Base-by-base conservation (phyloP, 2,329 filamentous ascomycete genomes). In the Phyllosticta capitalensis region DNA sequence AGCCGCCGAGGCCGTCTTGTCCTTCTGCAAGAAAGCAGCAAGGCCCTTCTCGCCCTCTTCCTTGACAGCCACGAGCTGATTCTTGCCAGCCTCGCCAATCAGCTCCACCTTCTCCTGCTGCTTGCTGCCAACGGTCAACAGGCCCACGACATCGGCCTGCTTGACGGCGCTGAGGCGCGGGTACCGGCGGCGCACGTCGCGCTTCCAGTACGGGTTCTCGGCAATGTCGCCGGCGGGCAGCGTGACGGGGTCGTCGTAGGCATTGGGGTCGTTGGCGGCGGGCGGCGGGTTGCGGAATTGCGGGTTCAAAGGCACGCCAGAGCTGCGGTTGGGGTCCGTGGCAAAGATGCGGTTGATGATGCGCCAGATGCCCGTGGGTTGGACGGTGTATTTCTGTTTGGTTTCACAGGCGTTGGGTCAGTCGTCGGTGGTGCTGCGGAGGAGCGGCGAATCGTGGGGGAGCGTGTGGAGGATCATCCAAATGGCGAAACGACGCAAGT, bases 181-280 rank as follows among this genome's bases (percentile, higher is more conserved):
- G 78, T 97, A 97, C 68, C 81, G 81, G 68, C 94, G 84, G 67
- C 94, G 88, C 63, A 79, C 75, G 71, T 99, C 94, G 69, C 94
- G 91, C 81, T 95, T 95, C 90, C 91, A 99, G 79, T 96, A 95
- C 45, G 90, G 85, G 77, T 95, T 95, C 74, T 92, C 89, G 68
- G 90, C 90, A 67, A 95, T 86, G 72, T 95, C 90, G 65, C 82
- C 89, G 1, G 90, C 89, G n/a, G 90, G 90, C 0, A 87, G 61
- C 14, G 90, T 95, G 61, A 92, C 88, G 21, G 89, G 89, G 72
- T 95, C 90, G 72, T 89, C 84, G 78, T 92, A 94, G 61, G 74
- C 74, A 60, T 82, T 76, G 38, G 90, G 89, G 68, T 90, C 85
- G 68, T 84, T 78, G 65, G 78, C 80, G 65, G 88, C 90, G 9